Evolutionary conservation across 176 grass and related monocot genomes (phyloP).

Genomic region (Secale cereale): DNA sequence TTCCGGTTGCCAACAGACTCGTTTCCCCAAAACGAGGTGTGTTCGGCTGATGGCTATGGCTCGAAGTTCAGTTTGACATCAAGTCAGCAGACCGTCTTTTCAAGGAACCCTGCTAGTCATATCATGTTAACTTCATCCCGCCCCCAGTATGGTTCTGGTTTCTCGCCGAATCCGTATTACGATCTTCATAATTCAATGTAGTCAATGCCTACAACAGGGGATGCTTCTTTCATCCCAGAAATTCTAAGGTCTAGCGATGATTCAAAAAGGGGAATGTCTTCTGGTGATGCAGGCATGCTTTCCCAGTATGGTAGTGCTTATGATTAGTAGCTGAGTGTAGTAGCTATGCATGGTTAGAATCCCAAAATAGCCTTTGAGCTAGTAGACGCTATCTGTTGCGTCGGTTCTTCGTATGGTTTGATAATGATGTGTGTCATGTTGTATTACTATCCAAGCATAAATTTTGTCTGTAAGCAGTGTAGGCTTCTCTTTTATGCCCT

Average conservation of each 20-base stretch:
- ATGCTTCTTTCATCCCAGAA: constrained; percentile 27
- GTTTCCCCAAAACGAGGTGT: constrained; percentile 25
- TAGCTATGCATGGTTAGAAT: constrained; percentile 19
- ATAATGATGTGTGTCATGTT: neutral
- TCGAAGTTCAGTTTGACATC: constrained; percentile 45
- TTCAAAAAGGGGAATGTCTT: constrained; percentile 28
- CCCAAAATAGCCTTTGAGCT: neutral
- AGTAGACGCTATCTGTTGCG: neutral
- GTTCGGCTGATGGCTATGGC: constrained; percentile 11
- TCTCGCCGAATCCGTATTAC: constrained; percentile 9
- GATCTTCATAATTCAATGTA: constrained; percentile 21
- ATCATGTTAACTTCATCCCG: constrained; percentile 7
- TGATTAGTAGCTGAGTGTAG: constrained; percentile 4
- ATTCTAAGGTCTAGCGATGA: constrained; percentile 16
- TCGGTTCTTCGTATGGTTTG: constrained; percentile 14
- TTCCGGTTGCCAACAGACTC: constrained; percentile 84
- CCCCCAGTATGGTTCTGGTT: constrained; percentile 26
- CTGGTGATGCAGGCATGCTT: constrained; percentile 23
- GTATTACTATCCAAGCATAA: constrained; percentile 8
- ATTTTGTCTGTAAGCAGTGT: constrained; percentile 17
- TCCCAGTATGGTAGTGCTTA: constrained; percentile 34
- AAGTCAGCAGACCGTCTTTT: constrained; percentile 4
- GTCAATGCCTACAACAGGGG: constrained; percentile 5
- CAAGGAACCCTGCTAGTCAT: constrained; percentile 31
- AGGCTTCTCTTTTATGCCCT: neutral